These are phyloP conservation scores for Lentinus brumalis DNA, from an alignment of 768 basidiomycete species.

Conservation along the genomic window DNA sequence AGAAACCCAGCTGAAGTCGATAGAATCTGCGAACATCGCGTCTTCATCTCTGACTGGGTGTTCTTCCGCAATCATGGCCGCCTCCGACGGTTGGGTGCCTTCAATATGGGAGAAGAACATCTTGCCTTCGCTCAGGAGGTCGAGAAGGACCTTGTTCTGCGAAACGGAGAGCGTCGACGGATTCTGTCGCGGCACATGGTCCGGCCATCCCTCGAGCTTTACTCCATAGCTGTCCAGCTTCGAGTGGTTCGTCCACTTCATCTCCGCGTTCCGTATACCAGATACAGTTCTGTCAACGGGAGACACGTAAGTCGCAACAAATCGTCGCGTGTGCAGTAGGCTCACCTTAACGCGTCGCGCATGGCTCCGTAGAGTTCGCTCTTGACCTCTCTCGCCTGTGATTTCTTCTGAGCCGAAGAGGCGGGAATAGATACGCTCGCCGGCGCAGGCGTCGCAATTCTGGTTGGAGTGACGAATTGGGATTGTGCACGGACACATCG, in stretches of 20 bases:
- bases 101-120: slow-evolving; percentile 42
- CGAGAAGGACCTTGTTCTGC: slow-evolving; percentile 57
- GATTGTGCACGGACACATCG: slow-evolving; percentile 37
- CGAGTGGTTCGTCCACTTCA: slow-evolving; percentile 75
- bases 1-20: slow-evolving; percentile 20
- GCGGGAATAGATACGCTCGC: not conserved
- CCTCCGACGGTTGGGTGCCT: not conserved
- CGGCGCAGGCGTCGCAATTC: not conserved
- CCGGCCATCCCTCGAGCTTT: slow-evolving; percentile 65
- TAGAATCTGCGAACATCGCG: slow-evolving; percentile 17
- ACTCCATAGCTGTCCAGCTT: slow-evolving; percentile 59
- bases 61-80: not conserved
- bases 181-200: slow-evolving; percentile 57
- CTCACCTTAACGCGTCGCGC: slow-evolving; percentile 56
- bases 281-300: slow-evolving; percentile 45
- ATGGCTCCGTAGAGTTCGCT: slow-evolving; percentile 56
- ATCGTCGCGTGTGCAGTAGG: slow-evolving; percentile 6
- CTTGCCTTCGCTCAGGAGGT: slow-evolving; percentile 48
- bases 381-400: slow-evolving; percentile 43
- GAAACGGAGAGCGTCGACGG: slow-evolving; percentile 57
- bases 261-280: slow-evolving; percentile 66
- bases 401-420: slow-evolving; percentile 8
- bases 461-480: not conserved
- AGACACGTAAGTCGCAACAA: slow-evolving; percentile 2
- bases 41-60: not conserved